phyloP scores from a whole-genome alignment of 495 filamentous ascomycete genomes.

The Thermochaetoides thermophila region DNA sequence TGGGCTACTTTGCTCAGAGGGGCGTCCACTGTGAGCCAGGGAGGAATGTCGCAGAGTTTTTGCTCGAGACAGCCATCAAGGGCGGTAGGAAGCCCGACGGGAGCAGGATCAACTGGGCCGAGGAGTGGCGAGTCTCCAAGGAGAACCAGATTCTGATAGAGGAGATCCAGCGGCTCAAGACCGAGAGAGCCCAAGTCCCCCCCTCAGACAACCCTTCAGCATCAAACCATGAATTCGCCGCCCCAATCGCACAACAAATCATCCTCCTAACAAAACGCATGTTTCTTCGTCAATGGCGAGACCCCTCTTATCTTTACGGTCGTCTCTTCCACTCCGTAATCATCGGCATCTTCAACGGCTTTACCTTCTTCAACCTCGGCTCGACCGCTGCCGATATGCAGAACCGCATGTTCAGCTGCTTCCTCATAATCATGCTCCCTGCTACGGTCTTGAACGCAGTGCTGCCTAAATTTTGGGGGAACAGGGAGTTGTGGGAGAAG shows the following conservation, averaged over 20 bases:
- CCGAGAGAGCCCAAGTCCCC: conserved; percentile 10
- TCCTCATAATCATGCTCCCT: conserved; percentile 61
- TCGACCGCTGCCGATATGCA: conserved; percentile 56
- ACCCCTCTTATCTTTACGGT: conserved; percentile 60
- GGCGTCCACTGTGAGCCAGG: conserved; percentile 57
- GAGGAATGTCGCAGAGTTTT: conserved; percentile 69
- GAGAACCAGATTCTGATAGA: conserved; percentile 49
- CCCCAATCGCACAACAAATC: conserved; percentile 27
- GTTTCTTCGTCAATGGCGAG: conserved; percentile 69
- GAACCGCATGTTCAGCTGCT: conserved; percentile 64
- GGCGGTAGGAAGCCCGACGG: conserved; percentile 51
- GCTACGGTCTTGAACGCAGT: conserved; percentile 57
- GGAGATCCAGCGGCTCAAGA: conserved; percentile 56
- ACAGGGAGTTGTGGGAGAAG: conserved; percentile 60
- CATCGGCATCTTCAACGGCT: conserved; percentile 63
- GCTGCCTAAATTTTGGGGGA: conserved; percentile 72
- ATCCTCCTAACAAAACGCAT: conserved; percentile 40
- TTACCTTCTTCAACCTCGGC: conserved; percentile 70
- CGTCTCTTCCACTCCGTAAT: conserved; percentile 38
- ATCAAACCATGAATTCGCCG: conserved; percentile 19
- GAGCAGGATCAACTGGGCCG: conserved; percentile 62
- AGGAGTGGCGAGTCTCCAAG: conserved; percentile 57
- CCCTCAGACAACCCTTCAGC: not conserved
- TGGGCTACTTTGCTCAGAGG: conserved; percentile 36
- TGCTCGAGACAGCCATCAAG: conserved; percentile 68